Evolutionary conservation across 768 basidiomycete genomes (phyloP).

Genomic region (Boletus coccyginus): DNA sequence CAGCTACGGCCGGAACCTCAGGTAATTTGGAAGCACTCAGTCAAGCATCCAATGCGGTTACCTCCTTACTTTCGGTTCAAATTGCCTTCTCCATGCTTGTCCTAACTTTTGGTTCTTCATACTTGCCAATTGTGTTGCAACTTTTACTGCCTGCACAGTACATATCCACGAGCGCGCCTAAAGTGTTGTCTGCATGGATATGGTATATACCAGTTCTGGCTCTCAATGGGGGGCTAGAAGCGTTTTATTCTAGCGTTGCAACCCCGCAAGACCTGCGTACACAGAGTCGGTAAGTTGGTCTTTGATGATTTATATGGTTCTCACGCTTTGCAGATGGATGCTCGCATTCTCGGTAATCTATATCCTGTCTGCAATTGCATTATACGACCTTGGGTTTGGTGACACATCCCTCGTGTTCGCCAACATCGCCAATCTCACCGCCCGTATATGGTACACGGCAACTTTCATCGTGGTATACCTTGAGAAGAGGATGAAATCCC

Average conservation of each 20-base stretch:
- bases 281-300: conserved; percentile 58
- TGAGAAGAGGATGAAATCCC: conserved; percentile 14
- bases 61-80: conserved; percentile 64
- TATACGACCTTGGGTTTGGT: conserved; percentile 50
- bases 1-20: neutral
- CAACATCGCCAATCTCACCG: conserved; percentile 65
- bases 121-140: conserved; percentile 64
- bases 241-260: conserved; percentile 83
- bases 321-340: conserved; percentile 57
- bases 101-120: conserved; percentile 70
- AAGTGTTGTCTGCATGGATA: conserved; percentile 75
- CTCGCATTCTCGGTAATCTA: conserved; percentile 71
- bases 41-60: conserved; percentile 51
- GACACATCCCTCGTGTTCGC: conserved; percentile 75
- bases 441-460: conserved; percentile 60
- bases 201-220: conserved; percentile 89
- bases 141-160: conserved; percentile 72
- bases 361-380: conserved; percentile 46
- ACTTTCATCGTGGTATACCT: conserved; percentile 52
- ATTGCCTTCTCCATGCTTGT: conserved; percentile 65
- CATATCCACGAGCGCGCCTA: conserved; percentile 73
- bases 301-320: neutral
- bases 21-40: conserved; percentile 18
- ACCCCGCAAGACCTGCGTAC: conserved; percentile 58
- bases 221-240: conserved; percentile 88